These are phyloP conservation scores for Cornus suecica DNA, from an alignment of 148 eudicot species.

Conservation along the genomic window DNA sequence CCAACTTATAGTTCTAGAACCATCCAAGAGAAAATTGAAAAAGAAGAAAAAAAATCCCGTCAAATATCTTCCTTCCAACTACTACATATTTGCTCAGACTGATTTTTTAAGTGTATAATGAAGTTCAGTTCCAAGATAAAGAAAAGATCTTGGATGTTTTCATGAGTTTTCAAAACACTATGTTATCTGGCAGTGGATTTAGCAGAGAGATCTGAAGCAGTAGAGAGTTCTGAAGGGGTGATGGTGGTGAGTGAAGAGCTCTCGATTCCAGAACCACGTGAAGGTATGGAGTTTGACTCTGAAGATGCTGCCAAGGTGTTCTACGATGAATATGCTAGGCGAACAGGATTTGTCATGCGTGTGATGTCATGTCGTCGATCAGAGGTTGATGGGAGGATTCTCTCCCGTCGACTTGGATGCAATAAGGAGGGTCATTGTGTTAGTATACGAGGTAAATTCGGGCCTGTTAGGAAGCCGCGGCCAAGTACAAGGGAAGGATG, in stretches of 20 bases:
- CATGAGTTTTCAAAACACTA: not conserved
- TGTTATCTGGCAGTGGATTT: constrained; percentile 19
- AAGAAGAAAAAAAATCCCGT: not conserved
- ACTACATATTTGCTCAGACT: not conserved
- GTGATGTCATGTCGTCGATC: constrained; percentile 39
- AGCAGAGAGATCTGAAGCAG: constrained; percentile 10
- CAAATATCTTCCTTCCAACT: not conserved
- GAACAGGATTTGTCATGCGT: constrained; percentile 30
- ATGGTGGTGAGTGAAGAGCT: constrained; percentile 3
- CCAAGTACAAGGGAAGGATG: constrained; percentile 30
- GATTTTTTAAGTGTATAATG: not conserved
- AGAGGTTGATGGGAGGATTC: constrained; percentile 31
- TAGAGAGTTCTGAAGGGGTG: constrained; percentile 12
- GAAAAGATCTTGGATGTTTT: not conserved
- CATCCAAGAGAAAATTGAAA: not conserved
- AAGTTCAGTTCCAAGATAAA: not conserved
- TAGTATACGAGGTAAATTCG: constrained; percentile 18
- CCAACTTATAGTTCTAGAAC: not conserved
- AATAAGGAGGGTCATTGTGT: constrained; percentile 37
- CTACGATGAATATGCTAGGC: constrained; percentile 30
- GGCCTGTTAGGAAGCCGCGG: constrained; percentile 16
- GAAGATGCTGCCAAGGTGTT: constrained; percentile 37
- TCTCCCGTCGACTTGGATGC: constrained; percentile 32
- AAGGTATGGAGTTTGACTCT: constrained; percentile 33
- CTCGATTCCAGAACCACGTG: constrained; percentile 24